phyloP scores from a whole-genome alignment of 1,284 basidiomycete species.

The Sporisorium iseilematis-ciliati region DNA sequence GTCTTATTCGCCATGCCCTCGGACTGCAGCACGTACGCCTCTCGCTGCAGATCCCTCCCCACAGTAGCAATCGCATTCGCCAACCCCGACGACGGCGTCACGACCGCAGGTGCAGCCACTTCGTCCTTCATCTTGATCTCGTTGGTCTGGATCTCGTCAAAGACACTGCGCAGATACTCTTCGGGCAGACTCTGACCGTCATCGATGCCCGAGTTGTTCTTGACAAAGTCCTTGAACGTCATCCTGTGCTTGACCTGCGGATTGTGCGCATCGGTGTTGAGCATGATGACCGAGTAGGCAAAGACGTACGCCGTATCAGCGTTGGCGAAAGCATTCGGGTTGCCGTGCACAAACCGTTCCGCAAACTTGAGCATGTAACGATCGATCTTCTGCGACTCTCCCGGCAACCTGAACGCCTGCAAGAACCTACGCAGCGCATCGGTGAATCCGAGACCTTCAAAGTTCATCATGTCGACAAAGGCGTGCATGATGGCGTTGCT shows the following conservation, averaged over 20 bases:
- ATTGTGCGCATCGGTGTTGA: constrained; percentile 70
- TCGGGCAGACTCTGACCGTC: constrained; percentile 67
- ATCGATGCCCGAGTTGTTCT: constrained; percentile 69
- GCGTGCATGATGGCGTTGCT: constrained; percentile 70
- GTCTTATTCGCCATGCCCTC: constrained; percentile 69
- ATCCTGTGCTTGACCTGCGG: constrained; percentile 69
- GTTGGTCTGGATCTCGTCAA: constrained; percentile 68
- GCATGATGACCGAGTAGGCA: constrained; percentile 70
- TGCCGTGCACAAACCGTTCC: constrained; percentile 67
- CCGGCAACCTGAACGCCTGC: constrained; percentile 68
- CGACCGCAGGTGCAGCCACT: constrained; percentile 36
- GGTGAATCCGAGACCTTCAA: constrained; percentile 63
- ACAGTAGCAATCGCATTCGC: constrained; percentile 67
- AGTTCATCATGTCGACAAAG: constrained; percentile 69
- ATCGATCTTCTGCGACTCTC: constrained; percentile 70
- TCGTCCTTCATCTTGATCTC: constrained; percentile 71
- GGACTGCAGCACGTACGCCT: constrained; percentile 68
- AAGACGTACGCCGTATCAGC: constrained; percentile 70
- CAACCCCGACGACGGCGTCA: constrained; percentile 49
- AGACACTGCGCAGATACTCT: constrained; percentile 62
- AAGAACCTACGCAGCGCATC: constrained; percentile 66
- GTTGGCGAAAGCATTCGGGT: constrained; percentile 66
- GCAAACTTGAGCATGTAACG: constrained; percentile 70
- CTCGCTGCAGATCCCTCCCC: constrained; percentile 66
- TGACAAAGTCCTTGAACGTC: constrained; percentile 68